Evolutionary conservation across 1,139 yeast genomes (phyloP).

Genomic region (Arxiozyma slooffiae): DNA sequence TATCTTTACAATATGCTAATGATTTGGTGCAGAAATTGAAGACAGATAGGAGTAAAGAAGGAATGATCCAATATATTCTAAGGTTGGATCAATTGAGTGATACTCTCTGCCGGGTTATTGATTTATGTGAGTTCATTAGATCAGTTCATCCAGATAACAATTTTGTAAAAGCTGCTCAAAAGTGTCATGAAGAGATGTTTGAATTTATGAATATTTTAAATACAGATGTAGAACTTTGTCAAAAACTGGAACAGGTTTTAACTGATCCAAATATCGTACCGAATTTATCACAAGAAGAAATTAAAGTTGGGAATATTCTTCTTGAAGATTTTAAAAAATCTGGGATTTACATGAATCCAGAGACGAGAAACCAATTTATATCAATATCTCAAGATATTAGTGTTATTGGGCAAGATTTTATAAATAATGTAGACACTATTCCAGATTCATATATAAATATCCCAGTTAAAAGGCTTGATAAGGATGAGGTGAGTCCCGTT

Average conservation of each 20-base stretch:
- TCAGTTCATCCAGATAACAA: constrained; percentile 71
- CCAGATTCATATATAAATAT: constrained; percentile 16
- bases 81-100: constrained; percentile 81
- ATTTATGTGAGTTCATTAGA: constrained; percentile 84
- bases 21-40: constrained; percentile 48
- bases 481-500: constrained; percentile 17
- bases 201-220: constrained; percentile 90
- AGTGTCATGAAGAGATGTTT: constrained; percentile 79
- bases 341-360: constrained; percentile 70
- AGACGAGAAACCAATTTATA: constrained; percentile 61
- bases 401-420: constrained; percentile 70
- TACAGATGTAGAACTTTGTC: constrained; percentile 65
- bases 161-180: constrained; percentile 75
- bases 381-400: constrained; percentile 74
- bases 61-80: constrained; percentile 46
- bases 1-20: constrained; percentile 56
- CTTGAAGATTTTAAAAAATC: constrained; percentile 82
- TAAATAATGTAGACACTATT: constrained; percentile 29
- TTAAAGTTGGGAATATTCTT: constrained; percentile 70
- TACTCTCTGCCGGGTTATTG: constrained; percentile 82
- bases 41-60: constrained; percentile 38
- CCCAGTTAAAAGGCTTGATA: constrained; percentile 14
- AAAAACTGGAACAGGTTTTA: constrained; percentile 50
- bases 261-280: constrained; percentile 33
- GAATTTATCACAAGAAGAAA: constrained; percentile 56